phyloP scores from a whole-genome alignment of 345 rosid species.

The Eucalyptus decipiens region DNA sequence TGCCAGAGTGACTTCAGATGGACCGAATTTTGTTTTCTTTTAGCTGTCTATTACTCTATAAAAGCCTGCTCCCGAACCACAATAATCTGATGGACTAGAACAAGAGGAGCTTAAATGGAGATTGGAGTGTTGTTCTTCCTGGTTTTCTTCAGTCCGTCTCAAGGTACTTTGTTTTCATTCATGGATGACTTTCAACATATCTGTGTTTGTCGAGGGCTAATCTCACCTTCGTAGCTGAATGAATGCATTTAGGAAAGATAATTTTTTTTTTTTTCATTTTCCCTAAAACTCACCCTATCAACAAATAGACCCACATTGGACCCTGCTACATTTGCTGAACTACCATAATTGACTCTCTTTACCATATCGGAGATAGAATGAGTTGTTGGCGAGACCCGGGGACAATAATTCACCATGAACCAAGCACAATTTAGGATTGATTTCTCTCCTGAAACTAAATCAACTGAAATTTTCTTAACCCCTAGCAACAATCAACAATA shows the following conservation, averaged over 20 bases:
- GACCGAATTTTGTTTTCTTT: neutral
- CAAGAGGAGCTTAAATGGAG: neutral
- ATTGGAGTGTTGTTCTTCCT: neutral
- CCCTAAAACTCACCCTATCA: neutral
- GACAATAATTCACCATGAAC: too few relatives aligned
- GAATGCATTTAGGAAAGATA: neutral
- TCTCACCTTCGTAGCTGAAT: neutral
- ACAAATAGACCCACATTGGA: neutral
- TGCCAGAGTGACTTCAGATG: neutral
- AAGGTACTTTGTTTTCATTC: neutral
- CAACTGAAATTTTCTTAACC: too few relatives aligned
- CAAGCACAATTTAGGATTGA: too few relatives aligned
- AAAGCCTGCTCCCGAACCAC: neutral
- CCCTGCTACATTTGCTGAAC: neutral
- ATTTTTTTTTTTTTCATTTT: neutral
- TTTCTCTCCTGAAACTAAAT: too few relatives aligned
- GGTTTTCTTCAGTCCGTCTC: neutral
- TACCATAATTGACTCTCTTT: neutral
- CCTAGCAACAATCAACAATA: too few relatives aligned
- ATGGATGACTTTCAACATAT: neutral
- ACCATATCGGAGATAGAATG: neutral
- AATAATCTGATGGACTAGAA: neutral
- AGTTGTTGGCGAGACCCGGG: too few relatives aligned
- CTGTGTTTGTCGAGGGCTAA: neutral
- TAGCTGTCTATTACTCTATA: neutral